Base-by-base conservation (phyloP, 23 red algal genomes). In the Gracilaria gracilis region DNA sequence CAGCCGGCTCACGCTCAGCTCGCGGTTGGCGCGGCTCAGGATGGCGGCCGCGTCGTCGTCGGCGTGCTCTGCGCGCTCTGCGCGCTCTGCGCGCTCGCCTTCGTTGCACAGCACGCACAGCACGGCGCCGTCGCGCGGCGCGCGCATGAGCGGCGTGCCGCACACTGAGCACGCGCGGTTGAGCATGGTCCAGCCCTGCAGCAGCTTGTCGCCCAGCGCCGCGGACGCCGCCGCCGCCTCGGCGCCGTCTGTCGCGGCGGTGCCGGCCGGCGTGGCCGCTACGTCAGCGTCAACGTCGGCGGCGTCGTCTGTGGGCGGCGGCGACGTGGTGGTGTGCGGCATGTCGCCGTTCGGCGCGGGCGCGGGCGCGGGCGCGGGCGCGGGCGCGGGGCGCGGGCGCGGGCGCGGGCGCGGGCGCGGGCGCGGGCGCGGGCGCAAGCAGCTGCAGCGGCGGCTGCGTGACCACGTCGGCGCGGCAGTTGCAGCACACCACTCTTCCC, bases 121-220 rank as follows among this genome's bases (percentile, higher is more conserved):
- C 32, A 92, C 62, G 27, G 17, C 9, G 11, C 64, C 79, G 16
- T 54, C 72, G 40, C 40, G 40, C 35, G 48, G 51, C 24, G 84
- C 83, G 44, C 81, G 54, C 32, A 94, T 33, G 4, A 94, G 83
- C 24, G 91, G 81, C 82, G 73, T 39, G 24, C 13, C 59, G 59
- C 91, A 94, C 6, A n/a, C n/a, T 4, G 33, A 47, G 57, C 91
- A 94, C 38, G 48, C 29, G 49, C 51, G 55, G 48, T 77, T 31
- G 42, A 94, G 27, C 91, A 94, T 87, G 32, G 81, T 94, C 80
- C 80, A 94, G 34, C 91, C 91, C 74, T 94, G 71, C 64, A 94
- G 72, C 40, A 94, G 59, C 55, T 94, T 94, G 25, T 87, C 91
- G 32, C 91, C 83, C 32, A 94, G 76, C 37, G 29, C 48, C 4